Evolutionary conservation across 1,284 basidiomycete genomes (phyloP).

Genomic region (Fistulinella cinereoalba): DNA sequence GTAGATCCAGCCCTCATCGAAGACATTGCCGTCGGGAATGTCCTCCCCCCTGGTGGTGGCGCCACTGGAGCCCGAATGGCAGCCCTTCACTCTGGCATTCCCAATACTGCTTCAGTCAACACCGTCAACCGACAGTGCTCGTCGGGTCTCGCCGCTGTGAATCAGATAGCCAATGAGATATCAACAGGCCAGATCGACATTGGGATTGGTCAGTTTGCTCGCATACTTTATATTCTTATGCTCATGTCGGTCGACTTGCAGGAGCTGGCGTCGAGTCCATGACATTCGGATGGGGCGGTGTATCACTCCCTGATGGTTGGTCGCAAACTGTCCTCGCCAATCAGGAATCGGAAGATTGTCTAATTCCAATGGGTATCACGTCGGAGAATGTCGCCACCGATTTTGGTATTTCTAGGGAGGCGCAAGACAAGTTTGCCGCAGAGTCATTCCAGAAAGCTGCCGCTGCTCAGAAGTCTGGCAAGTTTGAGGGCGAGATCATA

Average conservation of each 20-base stretch:
- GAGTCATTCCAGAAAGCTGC: slow-evolving; percentile 86
- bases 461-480: slow-evolving; percentile 85
- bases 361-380: slow-evolving; percentile 95
- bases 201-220: slow-evolving; percentile 71
- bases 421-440: slow-evolving; percentile 86
- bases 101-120: slow-evolving; percentile 75
- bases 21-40: slow-evolving; percentile 91
- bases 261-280: slow-evolving; percentile 96
- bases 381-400: slow-evolving; percentile 93
- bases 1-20: slow-evolving; percentile 84
- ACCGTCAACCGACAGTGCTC: slow-evolving; percentile 97
- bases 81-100: slow-evolving; percentile 88
- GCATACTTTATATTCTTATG: slow-evolving; percentile 1
- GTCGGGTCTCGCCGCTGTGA: slow-evolving; percentile 85
- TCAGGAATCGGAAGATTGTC: slow-evolving; percentile 86
- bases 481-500: slow-evolving; percentile 91
- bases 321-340: slow-evolving; percentile 79
- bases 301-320: slow-evolving; percentile 68
- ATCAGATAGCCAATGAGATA: slow-evolving; percentile 91
- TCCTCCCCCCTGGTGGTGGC: slow-evolving; percentile 90
- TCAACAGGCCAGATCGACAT: slow-evolving; percentile 83
- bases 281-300: slow-evolving; percentile 82
- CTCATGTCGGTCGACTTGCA: slow-evolving; percentile 29
- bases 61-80: slow-evolving; percentile 94
- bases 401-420: slow-evolving; percentile 69